Base-by-base conservation (phyloP, 2,329 filamentous ascomycete genomes). In the Teratosphaeria pseudoeucalypti region DNA sequence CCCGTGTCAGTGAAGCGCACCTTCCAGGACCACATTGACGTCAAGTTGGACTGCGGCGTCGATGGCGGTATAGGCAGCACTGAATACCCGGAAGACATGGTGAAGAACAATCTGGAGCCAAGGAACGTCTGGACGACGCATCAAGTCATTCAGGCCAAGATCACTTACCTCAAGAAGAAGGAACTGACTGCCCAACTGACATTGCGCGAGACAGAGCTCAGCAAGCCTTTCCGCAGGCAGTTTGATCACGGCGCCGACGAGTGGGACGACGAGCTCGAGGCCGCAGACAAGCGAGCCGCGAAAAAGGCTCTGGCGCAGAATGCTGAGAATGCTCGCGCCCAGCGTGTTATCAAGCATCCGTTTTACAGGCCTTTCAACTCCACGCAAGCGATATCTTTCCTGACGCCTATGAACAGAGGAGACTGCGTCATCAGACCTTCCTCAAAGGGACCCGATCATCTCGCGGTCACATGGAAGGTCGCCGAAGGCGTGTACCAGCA, bases 401-500 rank as follows among this genome's bases (percentile, higher is more conserved):
- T 99, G 34, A 91, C 91, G 52, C 89, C 88, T 14, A 90, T 95
- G 72, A 84, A 87, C 57, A 81, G 86, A 6, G 94, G 94, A 55
- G 94, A 97, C 73, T 88, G 95, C 58, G 90, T 99, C 62, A 96
- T 99, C 70, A 87, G 94, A 53, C 92, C 94, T 3, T 96, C 91
- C 0, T 96, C 91, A 32, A 96, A 95, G 74, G 94, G 94, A 53
- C 88, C 90, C 60, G 94, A 99, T 73, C 94, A 99, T 77, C 80
- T 99, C 58, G 91, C 92, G 7, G 85, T 99, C 54, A 99, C 94
- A 0, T 99, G 94, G 94, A 99, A 99, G 78, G 92, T 99, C 14
- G 88, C 90, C 1, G 91, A 97, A 72, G 88, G 88, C 61, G 86
- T 97, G n/a, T 99, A 92, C 73, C 92, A 99, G 75, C 94, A 99